phyloP scores from a whole-genome alignment of 345 rosid genomes.

The Arabidopsis suecica region DNA sequence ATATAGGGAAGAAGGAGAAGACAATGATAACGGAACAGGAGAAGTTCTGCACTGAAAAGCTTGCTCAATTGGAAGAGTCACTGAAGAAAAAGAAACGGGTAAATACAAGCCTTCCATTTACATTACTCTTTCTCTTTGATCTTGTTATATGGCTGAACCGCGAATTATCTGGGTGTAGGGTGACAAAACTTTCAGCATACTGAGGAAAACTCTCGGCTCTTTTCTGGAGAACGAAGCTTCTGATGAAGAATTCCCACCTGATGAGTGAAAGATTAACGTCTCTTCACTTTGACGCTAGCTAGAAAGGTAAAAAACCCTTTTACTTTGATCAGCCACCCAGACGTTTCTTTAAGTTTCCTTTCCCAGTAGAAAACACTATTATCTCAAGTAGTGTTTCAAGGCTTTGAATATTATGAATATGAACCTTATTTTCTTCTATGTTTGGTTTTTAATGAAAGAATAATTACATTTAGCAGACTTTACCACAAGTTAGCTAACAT shows the following conservation, averaged over 20 bases:
- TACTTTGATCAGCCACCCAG: conserved; percentile 3
- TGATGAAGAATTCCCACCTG: conserved; percentile 69
- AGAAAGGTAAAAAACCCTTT: not conserved
- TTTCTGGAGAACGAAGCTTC: conserved; percentile 67
- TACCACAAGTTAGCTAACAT: not conserved
- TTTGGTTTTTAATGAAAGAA: not conserved
- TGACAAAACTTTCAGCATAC: conserved; percentile 71
- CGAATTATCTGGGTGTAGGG: conserved; percentile 50
- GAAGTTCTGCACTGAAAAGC: conserved; percentile 63
- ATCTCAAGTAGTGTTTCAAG: conserved; percentile 13
- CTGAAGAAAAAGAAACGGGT: conserved; percentile 76
- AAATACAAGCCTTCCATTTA: conserved; percentile 1
- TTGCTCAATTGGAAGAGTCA: conserved; percentile 65
- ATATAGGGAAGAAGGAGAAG: conserved; percentile 78
- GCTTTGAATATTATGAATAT: not conserved
- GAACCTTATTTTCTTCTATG: not conserved
- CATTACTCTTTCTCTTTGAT: not conserved
- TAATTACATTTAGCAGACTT: not conserved
- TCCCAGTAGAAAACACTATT: conserved; percentile 8
- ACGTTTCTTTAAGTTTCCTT: not conserved
- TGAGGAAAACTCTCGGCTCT: conserved; percentile 78
- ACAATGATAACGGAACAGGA: conserved; percentile 67
- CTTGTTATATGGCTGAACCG: not conserved
- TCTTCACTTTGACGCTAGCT: not conserved
- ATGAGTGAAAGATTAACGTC: conserved; percentile 51